Conservation (phyloP, 345 rosid species). For the Orychophragmus violaceus region DNA sequence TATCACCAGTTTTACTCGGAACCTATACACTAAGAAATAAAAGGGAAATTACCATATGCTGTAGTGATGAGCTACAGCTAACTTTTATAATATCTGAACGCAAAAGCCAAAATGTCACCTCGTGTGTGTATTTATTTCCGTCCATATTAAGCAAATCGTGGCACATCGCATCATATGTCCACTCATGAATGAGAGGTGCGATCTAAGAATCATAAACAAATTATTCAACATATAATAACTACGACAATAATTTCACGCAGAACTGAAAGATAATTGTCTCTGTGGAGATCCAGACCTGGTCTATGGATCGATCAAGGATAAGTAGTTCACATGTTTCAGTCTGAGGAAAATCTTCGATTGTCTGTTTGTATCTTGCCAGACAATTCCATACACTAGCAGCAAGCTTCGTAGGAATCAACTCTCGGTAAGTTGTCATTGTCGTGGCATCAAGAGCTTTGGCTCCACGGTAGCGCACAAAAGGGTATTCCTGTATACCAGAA, state of each 20-base stretch:
- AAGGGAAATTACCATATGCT: slow-evolving; percentile 29
- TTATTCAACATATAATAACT: background rate
- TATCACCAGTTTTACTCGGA: slow-evolving; percentile 63
- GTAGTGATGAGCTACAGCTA: slow-evolving; percentile 14
- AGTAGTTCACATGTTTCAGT: slow-evolving; percentile 92
- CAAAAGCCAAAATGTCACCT: slow-evolving; percentile 44
- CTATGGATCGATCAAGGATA: slow-evolving; percentile 88
- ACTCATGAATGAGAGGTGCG: slow-evolving; percentile 98
- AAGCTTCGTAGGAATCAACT: slow-evolving; percentile 88
- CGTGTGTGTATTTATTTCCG: slow-evolving; percentile 88
- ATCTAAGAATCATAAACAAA: slow-evolving; percentile 43
- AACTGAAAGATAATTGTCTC: background rate
- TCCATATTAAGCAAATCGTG: slow-evolving; percentile 87
- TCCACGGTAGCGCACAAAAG: slow-evolving; percentile 82
- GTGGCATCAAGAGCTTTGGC: slow-evolving; percentile 87
- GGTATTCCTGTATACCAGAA: slow-evolving; percentile 66
- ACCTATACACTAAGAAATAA: slow-evolving; percentile 46
- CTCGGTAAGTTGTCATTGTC: slow-evolving; percentile 87
- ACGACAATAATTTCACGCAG: background rate
- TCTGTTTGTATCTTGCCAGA: slow-evolving; percentile 61
- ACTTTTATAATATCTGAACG: slow-evolving; percentile 7
- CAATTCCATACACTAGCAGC: slow-evolving; percentile 97
- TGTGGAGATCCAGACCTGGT: slow-evolving; percentile 53
- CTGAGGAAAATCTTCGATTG: slow-evolving; percentile 71
- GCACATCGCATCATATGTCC: slow-evolving; percentile 99